Evolutionary conservation across 2,329 filamentous ascomycete genomes (phyloP).

Genomic region (Lachnellula willkommii): DNA sequence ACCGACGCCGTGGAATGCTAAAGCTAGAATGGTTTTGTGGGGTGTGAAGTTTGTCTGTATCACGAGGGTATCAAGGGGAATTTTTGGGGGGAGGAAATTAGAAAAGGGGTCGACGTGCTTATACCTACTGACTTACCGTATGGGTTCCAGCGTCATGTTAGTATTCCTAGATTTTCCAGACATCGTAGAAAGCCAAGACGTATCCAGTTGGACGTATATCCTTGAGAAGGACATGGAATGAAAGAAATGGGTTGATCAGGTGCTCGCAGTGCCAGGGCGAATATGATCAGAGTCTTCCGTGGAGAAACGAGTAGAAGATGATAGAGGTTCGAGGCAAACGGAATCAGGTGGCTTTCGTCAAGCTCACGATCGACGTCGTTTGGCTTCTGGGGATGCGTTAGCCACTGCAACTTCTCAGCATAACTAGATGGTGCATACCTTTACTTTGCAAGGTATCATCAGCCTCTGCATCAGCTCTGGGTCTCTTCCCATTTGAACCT

Average conservation of each 20-base stretch:
- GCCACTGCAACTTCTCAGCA: slow-evolving; percentile 1
- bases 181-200: background rate
- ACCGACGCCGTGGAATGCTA: slow-evolving; percentile 18
- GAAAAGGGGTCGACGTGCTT: slow-evolving; percentile 12
- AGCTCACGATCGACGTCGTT: slow-evolving; percentile 29
- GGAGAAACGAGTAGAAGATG: background rate
- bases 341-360: background rate
- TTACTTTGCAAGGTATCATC: slow-evolving; percentile 10
- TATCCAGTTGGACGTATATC: background rate
- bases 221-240: background rate
- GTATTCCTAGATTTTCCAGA: slow-evolving; percentile 9
- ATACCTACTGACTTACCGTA: slow-evolving; percentile 28
- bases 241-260: background rate
- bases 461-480: slow-evolving; percentile 23
- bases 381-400: slow-evolving; percentile 27
- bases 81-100: slow-evolving; percentile 5
- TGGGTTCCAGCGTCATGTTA: slow-evolving; percentile 13
- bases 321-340: background rate
- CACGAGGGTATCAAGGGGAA: slow-evolving; percentile 11
- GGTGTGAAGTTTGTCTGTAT: slow-evolving; percentile 15
- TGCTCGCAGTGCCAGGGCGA: background rate
- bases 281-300: background rate
- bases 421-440: background rate
- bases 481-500: slow-evolving; percentile 26
- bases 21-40: slow-evolving; percentile 13